These are phyloP conservation scores for Candida sanyiensis DNA, from an alignment of 805 yeast genomes.

Conservation along the genomic window DNA sequence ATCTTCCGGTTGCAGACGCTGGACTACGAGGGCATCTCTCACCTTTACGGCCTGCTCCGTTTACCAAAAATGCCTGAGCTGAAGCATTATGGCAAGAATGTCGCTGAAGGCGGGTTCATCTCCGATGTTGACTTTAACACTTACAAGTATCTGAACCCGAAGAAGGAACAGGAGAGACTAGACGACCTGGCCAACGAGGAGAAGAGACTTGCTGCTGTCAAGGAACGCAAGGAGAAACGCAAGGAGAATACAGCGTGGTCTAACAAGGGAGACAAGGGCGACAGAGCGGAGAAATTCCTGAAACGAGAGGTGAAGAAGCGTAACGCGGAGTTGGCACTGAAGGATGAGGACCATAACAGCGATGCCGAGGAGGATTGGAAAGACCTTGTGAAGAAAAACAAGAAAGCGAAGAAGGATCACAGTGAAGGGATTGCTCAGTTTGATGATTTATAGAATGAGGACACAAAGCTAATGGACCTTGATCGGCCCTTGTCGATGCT, in stretches of 20 bases:
- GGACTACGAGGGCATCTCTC: slow-evolving; percentile 68
- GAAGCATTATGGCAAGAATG: slow-evolving; percentile 39
- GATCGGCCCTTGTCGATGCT: too few species aligned
- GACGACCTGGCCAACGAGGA: slow-evolving; percentile 46
- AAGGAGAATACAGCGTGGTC: slow-evolving; percentile 24
- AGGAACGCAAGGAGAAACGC: slow-evolving; percentile 25
- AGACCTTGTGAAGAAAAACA: slow-evolving; percentile 61
- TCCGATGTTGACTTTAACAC: slow-evolving; percentile 42
- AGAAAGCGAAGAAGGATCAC: slow-evolving; percentile 44
- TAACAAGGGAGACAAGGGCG: slow-evolving; percentile 44
- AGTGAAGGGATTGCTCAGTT: slow-evolving; percentile 49
- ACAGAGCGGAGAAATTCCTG: slow-evolving; percentile 53
- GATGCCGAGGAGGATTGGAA: slow-evolving; percentile 79
- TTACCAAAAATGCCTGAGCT: slow-evolving; percentile 95
- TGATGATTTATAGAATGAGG: slow-evolving; percentile 44
- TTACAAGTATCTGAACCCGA: slow-evolving; percentile 57
- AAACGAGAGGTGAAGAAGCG: slow-evolving; percentile 46
- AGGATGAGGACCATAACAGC: slow-evolving; percentile 36
- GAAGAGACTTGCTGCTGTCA: slow-evolving; percentile 28
- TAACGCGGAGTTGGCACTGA: slow-evolving; percentile 52
- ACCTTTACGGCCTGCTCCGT: slow-evolving; percentile 72
- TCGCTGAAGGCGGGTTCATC: slow-evolving; percentile 75
- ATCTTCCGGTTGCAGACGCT: slow-evolving; percentile 71
- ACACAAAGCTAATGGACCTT: background rate
- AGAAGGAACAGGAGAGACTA: slow-evolving; percentile 57